These are phyloP conservation scores for Exophiala phaeomuriformis DNA, from an alignment of 2,329 filamentous ascomycete genomes.

Conservation along the genomic window DNA sequence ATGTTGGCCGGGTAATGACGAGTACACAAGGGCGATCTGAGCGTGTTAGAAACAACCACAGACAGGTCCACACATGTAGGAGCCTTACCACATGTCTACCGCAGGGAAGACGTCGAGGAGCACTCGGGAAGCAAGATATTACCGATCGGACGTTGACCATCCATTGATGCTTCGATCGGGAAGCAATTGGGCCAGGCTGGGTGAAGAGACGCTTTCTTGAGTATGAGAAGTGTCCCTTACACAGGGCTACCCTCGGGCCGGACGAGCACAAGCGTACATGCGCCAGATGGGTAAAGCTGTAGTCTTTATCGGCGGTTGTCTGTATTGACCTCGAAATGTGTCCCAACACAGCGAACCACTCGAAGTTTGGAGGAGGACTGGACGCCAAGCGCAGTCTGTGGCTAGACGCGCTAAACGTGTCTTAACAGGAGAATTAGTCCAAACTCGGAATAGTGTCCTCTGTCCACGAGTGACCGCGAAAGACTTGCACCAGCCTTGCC, in stretches of 20 bases:
- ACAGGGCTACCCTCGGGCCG: not conserved
- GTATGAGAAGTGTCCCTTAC: not conserved
- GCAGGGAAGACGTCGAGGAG: not conserved
- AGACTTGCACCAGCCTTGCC: not conserved
- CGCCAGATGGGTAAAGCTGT: not conserved
- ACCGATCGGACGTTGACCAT: constrained; percentile 15
- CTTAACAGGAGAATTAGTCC: too few relatives aligned
- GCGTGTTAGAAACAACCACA: not conserved
- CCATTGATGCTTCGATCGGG: constrained; percentile 18
- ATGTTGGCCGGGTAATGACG: not conserved
- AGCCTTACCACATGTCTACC: not conserved
- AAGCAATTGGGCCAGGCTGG: not conserved
- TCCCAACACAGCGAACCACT: too few relatives aligned
- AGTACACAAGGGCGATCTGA: not conserved
- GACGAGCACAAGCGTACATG: not conserved
- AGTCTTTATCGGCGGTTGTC: not conserved
- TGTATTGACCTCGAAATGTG: too few relatives aligned
- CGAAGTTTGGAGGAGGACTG: too few relatives aligned
- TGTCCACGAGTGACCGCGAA: not conserved
- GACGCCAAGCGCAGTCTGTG: too few relatives aligned
- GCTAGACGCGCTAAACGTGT: too few relatives aligned
- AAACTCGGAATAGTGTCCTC: not conserved
- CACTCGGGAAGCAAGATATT: not conserved
- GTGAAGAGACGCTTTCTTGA: not conserved
- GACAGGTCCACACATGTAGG: not conserved